These are phyloP conservation scores for Tricholoma hemisulphureum DNA, from an alignment of 768 basidiomycete species.

Conservation along the genomic window DNA sequence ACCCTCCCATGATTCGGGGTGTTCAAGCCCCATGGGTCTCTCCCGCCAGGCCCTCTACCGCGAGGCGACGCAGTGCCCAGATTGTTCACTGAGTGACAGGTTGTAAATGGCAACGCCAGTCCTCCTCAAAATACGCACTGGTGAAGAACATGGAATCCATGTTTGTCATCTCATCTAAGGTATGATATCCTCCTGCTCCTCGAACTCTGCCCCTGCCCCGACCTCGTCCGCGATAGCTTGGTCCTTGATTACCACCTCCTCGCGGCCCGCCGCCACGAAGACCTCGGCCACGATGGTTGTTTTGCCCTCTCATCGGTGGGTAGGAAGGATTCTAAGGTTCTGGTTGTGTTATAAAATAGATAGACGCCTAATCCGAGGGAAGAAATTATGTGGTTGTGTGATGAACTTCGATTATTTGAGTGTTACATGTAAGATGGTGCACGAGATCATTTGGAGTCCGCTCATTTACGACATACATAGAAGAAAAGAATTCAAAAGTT, in stretches of 20 bases:
- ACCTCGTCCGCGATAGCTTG: constrained; percentile 24
- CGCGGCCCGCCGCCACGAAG: constrained; percentile 9
- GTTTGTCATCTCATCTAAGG: constrained; percentile 17
- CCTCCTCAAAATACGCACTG: constrained; percentile 21
- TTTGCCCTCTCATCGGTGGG: not conserved
- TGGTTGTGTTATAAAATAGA: too few species aligned
- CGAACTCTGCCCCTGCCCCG: constrained; percentile 24
- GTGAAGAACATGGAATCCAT: constrained; percentile 18
- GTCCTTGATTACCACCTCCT: constrained; percentile 15
- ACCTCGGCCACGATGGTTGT: constrained; percentile 16
- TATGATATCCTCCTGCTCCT: constrained; percentile 22
- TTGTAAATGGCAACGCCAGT: not conserved
- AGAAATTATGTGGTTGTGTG: too few species aligned
- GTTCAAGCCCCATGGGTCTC: constrained; percentile 11
- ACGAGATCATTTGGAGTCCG: too few species aligned
- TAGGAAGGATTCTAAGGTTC: not conserved
- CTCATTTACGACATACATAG: too few species aligned
- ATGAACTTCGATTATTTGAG: too few species aligned
- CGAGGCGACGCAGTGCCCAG: constrained; percentile 20
- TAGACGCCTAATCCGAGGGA: too few species aligned
- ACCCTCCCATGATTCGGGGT: constrained; percentile 25
- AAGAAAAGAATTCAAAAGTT: too few species aligned
- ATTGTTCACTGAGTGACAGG: constrained; percentile 10
- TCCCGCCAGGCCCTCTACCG: constrained; percentile 13
- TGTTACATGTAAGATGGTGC: too few species aligned